A percentile compares a stretch with the other conserved stretches of the same genome.
phyloP scores from a whole-genome alignment of 1,139 yeast genomes.

The Petasospora rhodanensis region DNA sequence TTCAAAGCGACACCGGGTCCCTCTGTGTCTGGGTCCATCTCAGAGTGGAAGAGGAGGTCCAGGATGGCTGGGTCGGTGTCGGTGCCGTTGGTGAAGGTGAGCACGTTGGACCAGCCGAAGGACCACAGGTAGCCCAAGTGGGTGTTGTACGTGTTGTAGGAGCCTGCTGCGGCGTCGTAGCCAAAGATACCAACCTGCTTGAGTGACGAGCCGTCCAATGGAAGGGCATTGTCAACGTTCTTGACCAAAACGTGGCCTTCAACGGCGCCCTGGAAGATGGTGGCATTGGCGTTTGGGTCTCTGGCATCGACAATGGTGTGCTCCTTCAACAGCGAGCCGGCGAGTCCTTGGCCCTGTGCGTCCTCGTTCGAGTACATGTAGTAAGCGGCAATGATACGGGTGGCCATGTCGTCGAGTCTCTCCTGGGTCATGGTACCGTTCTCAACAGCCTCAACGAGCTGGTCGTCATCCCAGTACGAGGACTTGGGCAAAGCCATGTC shows the following conservation, averaged over 20 bases:
- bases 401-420: constrained; percentile 58
- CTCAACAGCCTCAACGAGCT: constrained; percentile 47
- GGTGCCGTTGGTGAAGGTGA: no score
- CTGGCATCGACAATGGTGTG: constrained; percentile 43
- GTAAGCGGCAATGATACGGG: constrained; percentile 17
- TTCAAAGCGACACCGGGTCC: no score
- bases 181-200: constrained; percentile 44
- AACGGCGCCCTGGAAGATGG: constrained; percentile 33
- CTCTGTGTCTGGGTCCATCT: no score
- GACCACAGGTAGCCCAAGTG: no score
- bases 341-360: constrained; percentile 9
- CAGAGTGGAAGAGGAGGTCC: no score
- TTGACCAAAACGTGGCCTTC: constrained; percentile 6
- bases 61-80: no score
- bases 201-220: constrained; percentile 39
- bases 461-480: constrained; percentile 49
- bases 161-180: constrained; percentile 33
- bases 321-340: constrained; percentile 38
- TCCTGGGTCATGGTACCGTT: constrained; percentile 48
- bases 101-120: no score
- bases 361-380: constrained; percentile 8
- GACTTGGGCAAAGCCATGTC: constrained; percentile 71
- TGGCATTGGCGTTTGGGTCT: constrained; percentile 24
- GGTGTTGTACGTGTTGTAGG: not conserved
- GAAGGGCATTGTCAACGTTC: constrained; percentile 9